phyloP scores from a whole-genome alignment of 805 yeast genomes.

The Grigorovia humatica region DNA sequence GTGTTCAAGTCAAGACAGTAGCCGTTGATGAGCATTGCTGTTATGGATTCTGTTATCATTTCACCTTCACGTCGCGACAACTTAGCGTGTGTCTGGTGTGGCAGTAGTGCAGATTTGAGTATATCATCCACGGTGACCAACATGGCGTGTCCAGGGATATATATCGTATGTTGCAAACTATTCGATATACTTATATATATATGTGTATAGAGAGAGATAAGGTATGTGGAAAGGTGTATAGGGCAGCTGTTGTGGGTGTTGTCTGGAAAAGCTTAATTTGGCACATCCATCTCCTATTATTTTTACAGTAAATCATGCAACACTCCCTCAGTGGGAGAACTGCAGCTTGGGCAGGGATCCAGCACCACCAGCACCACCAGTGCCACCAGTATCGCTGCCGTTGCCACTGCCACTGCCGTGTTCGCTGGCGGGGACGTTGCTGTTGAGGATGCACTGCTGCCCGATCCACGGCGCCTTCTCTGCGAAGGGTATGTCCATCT shows the following conservation, averaged over 20 bases:
- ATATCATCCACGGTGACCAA: conserved; percentile 6
- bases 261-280: too few relatives aligned
- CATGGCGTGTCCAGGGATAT: too few relatives aligned
- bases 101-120: conserved; percentile 10
- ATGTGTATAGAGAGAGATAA: neutral
- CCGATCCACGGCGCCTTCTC: conserved; percentile 30
- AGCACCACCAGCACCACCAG: too few relatives aligned
- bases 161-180: too few relatives aligned
- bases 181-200: too few relatives aligned
- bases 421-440: conserved; percentile 4
- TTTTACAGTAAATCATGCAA: neutral
- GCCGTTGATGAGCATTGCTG: conserved; percentile 13
- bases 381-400: too few relatives aligned
- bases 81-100: conserved; percentile 18
- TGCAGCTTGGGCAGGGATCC: conserved; percentile 18
- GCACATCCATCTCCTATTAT: neutral
- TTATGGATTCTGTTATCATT: conserved; percentile 12
- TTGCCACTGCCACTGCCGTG: too few relatives aligned
- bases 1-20: conserved; percentile 17
- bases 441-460: conserved; percentile 10
- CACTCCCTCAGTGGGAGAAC: conserved; percentile 1
- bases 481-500: conserved; percentile 32
- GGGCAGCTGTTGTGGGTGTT: neutral
- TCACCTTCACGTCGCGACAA: conserved; percentile 20
- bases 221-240: neutral